A percentile compares a stretch with the other conserved stretches of the same genome.
These are phyloP conservation scores for Melastoma candidum DNA, from an alignment of 441 rosid genomes.

Conservation along the genomic window DNA sequence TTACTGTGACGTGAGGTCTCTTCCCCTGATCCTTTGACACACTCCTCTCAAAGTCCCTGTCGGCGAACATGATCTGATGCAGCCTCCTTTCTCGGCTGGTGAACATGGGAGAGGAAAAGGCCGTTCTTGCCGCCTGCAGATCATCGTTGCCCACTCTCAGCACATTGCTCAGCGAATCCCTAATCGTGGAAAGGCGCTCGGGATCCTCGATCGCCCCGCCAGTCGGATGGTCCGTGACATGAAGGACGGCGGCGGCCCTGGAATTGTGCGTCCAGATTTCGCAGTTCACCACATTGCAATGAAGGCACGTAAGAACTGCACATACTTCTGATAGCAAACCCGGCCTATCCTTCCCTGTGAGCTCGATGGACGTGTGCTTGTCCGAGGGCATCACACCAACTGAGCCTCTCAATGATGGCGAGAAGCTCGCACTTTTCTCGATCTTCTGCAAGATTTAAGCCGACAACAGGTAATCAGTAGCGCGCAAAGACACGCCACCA, in stretches of 20 bases:
- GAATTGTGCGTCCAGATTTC: slow-evolving; percentile 95
- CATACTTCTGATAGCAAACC: slow-evolving; percentile 84
- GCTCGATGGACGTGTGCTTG: slow-evolving; percentile 79
- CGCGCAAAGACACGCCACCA: not conserved
- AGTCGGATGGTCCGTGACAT: slow-evolving; percentile 59
- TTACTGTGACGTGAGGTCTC: slow-evolving; percentile 53
- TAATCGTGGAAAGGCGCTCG: slow-evolving; percentile 42
- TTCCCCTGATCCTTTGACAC: slow-evolving; percentile 26
- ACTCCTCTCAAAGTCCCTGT: slow-evolving; percentile 72
- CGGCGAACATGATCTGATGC: slow-evolving; percentile 90
- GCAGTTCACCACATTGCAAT: slow-evolving; percentile 72
- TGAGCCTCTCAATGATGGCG: slow-evolving; percentile 49
- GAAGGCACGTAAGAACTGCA: slow-evolving; percentile 74
- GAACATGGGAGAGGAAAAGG: slow-evolving; percentile 53
- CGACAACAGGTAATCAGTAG: not conserved
- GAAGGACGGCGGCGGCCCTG: slow-evolving; percentile 86
- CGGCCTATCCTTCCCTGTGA: slow-evolving; percentile 76
- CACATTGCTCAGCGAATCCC: slow-evolving; percentile 60
- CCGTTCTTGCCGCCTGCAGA: slow-evolving; percentile 51
- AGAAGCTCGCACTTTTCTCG: slow-evolving; percentile 57
- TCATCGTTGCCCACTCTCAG: slow-evolving; percentile 48
- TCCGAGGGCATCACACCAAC: slow-evolving; percentile 84
- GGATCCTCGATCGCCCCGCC: slow-evolving; percentile 55
- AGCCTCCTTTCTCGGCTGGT: slow-evolving; percentile 74
- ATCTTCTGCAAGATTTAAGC: slow-evolving; percentile 45